Percentiles rank a stretch among this genome's conserved stretches.
Evolutionary conservation across 1,284 basidiomycete genomes (phyloP).

Genomic region (Leccinum subatratum): DNA sequence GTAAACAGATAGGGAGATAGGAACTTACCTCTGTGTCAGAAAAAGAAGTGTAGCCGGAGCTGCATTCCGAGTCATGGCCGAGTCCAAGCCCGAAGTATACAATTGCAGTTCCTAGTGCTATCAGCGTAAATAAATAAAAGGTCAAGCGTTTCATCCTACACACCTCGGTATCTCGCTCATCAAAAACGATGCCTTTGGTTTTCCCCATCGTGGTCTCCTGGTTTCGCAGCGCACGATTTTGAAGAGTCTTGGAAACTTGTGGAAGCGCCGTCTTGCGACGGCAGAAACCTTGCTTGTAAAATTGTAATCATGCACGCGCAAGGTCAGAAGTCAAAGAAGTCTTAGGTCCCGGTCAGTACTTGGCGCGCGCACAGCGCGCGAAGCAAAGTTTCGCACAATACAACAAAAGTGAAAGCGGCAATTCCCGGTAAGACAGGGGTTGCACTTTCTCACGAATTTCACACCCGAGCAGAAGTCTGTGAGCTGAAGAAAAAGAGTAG

Average conservation of each 20-base stretch:
- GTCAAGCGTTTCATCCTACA: slow-evolving; percentile 6
- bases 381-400: too few relatives aligned
- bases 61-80: slow-evolving; percentile 61
- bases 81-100: slow-evolving; percentile 68
- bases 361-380: too few relatives aligned
- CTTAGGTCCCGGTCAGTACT: too few relatives aligned
- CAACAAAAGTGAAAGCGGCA: too few relatives aligned
- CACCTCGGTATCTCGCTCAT: slow-evolving; percentile 65
- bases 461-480: too few relatives aligned
- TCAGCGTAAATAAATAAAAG: slow-evolving; percentile 13
- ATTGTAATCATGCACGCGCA: too few relatives aligned
- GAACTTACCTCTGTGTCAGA: slow-evolving; percentile 67
- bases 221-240: slow-evolving; percentile 54
- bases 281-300: too few relatives aligned
- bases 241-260: slow-evolving; percentile 51
- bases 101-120: slow-evolving; percentile 56
- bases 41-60: slow-evolving; percentile 82
- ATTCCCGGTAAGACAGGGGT: too few relatives aligned
- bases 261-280: too few relatives aligned
- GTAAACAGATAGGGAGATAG: not conserved
- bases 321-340: too few relatives aligned
- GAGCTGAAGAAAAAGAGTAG: too few relatives aligned
- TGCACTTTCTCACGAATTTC: too few relatives aligned
- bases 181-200: slow-evolving; percentile 48
- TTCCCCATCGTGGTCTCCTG: slow-evolving; percentile 54